phyloP scores from a whole-genome alignment of 352 stramenopile species.

The Hyphochytrium catenoides region DNA sequence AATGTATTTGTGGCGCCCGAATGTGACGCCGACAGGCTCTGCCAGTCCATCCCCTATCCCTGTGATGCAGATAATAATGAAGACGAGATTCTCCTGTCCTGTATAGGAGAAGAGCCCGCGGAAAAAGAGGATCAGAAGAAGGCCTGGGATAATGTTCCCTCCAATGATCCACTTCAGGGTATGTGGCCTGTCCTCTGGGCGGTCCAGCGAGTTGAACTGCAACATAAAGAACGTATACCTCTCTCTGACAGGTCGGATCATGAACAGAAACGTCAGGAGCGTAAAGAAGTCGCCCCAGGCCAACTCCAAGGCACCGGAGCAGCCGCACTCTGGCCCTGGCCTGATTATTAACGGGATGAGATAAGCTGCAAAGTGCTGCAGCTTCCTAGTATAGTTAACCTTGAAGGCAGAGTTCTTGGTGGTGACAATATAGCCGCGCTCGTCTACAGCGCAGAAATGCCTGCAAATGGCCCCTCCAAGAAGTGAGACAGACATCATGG shows the following conservation, averaged over 20 bases:
- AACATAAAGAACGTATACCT: constrained; percentile 57
- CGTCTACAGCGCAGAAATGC: constrained; percentile 44
- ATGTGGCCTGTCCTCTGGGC: constrained; percentile 45
- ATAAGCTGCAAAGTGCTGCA: constrained; percentile 54
- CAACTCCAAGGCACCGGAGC: too few species aligned
- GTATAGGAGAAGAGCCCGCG: too few species aligned
- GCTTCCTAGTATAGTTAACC: constrained; percentile 62
- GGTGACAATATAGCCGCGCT: constrained; percentile 55
- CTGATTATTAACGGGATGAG: constrained; percentile 50
- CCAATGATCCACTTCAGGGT: constrained; percentile 63
- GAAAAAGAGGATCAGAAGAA: too few species aligned
- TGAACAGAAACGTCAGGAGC: constrained; percentile 42
- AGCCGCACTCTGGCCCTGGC: constrained; percentile 20
- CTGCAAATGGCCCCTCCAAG: constrained; percentile 41
- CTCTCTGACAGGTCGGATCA: constrained; percentile 56
- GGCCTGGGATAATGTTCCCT: too few species aligned
- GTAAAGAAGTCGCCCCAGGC: constrained; percentile 56
- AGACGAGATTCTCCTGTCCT: constrained; percentile 11
- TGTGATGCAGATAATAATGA: constrained; percentile 36
- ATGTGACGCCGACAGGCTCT: constrained; percentile 42
- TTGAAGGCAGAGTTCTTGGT: constrained; percentile 56
- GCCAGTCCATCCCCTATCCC: constrained; percentile 42
- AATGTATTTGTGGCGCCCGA: constrained; percentile 57
- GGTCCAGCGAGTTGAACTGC: constrained; percentile 62
- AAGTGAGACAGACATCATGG: constrained; percentile 50